A percentile compares a stretch with the other conserved stretches of the same genome.
phyloP scores from a whole-genome alignment of 169 alveolate genomes.

The Plasmodium billcollinsi region DNA sequence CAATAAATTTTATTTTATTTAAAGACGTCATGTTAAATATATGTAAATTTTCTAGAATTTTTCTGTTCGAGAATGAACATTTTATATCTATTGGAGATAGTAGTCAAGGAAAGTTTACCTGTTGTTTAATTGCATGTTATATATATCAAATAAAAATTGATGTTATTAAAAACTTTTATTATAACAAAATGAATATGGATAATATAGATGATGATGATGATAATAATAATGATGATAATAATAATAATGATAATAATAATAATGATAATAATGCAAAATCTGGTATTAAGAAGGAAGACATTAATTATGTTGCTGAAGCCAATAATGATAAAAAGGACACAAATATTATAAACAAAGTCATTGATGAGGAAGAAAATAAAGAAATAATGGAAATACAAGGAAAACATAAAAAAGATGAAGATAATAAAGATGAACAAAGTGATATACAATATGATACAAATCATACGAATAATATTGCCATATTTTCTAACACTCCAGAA shows the following conservation, averaged over 20 bases:
- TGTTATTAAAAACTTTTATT: constrained; percentile 67
- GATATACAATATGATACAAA: too few relatives aligned
- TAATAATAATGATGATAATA: neutral
- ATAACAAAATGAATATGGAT: constrained; percentile 15
- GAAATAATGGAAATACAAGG: constrained; percentile 1
- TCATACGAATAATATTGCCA: neutral
- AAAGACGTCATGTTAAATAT: constrained; percentile 75
- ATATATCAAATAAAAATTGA: constrained; percentile 75
- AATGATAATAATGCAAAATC: neutral
- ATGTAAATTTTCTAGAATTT: constrained; percentile 72
- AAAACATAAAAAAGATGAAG: neutral
- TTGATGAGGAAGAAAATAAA: neutral
- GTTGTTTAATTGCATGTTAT: constrained; percentile 73
- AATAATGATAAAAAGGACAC: neutral
- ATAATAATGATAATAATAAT: neutral
- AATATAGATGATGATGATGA: constrained; percentile 8
- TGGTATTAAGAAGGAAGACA: neutral
- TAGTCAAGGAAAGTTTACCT: constrained; percentile 58
- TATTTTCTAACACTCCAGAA: neutral
- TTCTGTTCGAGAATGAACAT: constrained; percentile 76
- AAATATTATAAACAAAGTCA: neutral
- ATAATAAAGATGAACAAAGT: neutral
- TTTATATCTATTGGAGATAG: constrained; percentile 77
- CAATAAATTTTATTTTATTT: constrained; percentile 72
- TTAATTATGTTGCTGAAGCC: too few relatives aligned